Evolutionary conservation across 305 asterid species (phyloP).

Genomic region (Rubia tinctorum): DNA sequence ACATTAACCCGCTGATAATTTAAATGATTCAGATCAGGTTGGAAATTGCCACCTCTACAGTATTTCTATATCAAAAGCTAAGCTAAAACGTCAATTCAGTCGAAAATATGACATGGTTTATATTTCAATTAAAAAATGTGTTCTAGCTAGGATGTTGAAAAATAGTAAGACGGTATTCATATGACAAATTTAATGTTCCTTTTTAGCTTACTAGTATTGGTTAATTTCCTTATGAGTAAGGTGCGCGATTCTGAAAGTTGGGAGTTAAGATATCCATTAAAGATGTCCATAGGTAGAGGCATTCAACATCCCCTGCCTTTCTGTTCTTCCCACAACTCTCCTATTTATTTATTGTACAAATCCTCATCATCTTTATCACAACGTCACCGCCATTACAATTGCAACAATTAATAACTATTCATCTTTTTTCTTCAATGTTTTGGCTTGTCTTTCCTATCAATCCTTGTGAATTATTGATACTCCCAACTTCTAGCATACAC

Average conservation of each 20-base stretch:
- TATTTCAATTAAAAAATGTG: no score
- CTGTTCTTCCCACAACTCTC: slow-evolving; percentile 35
- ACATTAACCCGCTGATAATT: no score
- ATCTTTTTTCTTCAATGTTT: neutral
- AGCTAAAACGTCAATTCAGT: no score
- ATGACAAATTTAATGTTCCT: neutral
- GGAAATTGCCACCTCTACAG: no score
- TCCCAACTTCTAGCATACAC: no score
- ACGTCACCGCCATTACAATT: slow-evolving; percentile 31
- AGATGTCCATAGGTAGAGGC: slow-evolving; percentile 21
- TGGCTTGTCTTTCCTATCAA: no score
- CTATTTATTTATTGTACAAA: slow-evolving; percentile 41
- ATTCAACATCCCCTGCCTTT: slow-evolving; percentile 16
- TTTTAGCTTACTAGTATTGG: slow-evolving; percentile 16
- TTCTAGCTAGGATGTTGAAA: neutral
- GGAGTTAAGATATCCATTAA: slow-evolving; percentile 40
- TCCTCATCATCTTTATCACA: neutral
- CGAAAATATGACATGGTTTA: no score
- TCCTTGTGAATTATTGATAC: no score
- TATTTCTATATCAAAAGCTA: no score
- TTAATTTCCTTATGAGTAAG: slow-evolving; percentile 21
- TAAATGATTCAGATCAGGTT: no score
- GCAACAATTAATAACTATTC: slow-evolving; percentile 4
- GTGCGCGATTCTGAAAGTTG: slow-evolving; percentile 36
- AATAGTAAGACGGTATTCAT: neutral